phyloP scores from a whole-genome alignment of 129 eudicot species.

The Pulicaria dysenterica region DNA sequence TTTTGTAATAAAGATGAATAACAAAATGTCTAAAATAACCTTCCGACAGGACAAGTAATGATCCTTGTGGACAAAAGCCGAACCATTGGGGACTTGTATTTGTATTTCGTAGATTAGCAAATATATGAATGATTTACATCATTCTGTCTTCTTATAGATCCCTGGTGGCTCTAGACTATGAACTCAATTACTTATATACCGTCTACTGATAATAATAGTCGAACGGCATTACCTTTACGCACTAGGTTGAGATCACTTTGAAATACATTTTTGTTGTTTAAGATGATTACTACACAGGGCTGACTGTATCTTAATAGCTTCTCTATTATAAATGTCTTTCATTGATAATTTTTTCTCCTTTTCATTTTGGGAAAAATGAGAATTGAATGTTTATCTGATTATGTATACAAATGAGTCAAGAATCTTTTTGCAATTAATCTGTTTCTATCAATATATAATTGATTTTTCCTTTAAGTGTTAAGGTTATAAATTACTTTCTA shows the following conservation, averaged over 20 bases:
- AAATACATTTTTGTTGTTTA: not conserved
- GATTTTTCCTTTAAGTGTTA: not conserved
- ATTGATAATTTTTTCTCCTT: not conserved
- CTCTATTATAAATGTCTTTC: too few species aligned
- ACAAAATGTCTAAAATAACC: too few species aligned
- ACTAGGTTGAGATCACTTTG: not conserved
- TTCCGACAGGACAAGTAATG: too few species aligned
- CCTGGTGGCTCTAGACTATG: too few species aligned
- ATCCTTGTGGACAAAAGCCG: too few species aligned
- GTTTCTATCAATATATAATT: not conserved
- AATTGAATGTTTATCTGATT: not conserved
- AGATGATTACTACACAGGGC: not conserved
- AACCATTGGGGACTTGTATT: too few species aligned
- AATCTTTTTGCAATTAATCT: not conserved
- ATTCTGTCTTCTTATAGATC: too few species aligned
- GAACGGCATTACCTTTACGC: not conserved
- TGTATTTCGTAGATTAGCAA: too few species aligned
- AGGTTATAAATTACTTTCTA: not conserved
- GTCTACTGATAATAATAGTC: not conserved
- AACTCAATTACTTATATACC: not conserved
- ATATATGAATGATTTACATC: too few species aligned
- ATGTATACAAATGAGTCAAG: conserved; percentile 3
- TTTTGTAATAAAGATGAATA: not conserved
- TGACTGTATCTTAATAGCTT: not conserved
- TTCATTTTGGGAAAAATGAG: not conserved